These are phyloP conservation scores for Trichosporon sp. DNA, from an alignment of 1,284 basidiomycete genomes.

Conservation along the genomic window DNA sequence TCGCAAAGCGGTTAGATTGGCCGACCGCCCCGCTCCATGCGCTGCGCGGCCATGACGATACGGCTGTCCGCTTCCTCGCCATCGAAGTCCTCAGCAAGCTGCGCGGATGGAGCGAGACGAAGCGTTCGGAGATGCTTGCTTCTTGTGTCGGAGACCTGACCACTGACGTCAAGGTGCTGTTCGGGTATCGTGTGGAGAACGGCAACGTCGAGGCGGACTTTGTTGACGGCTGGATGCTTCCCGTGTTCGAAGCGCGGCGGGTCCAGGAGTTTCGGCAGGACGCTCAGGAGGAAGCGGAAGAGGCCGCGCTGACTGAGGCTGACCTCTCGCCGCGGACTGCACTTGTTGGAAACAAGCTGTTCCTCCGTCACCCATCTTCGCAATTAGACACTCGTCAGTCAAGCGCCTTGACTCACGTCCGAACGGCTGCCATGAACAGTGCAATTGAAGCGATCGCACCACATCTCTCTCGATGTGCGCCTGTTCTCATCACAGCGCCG, in stretches of 20 bases:
- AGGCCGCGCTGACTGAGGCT: slow-evolving; percentile 43
- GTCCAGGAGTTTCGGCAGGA: slow-evolving; percentile 39
- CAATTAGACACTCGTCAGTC: slow-evolving; percentile 54
- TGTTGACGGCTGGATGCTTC: slow-evolving; percentile 73
- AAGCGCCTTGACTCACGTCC: slow-evolving; percentile 53
- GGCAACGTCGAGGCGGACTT: slow-evolving; percentile 29
- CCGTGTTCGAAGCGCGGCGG: slow-evolving; percentile 61
- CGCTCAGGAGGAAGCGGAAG: not conserved
- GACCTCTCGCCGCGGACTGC: slow-evolving; percentile 51
- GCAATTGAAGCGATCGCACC: slow-evolving; percentile 63
- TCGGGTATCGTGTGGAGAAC: not conserved
- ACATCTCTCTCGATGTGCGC: slow-evolving; percentile 62
- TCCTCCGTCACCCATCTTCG: slow-evolving; percentile 23
- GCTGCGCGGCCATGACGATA: slow-evolving; percentile 53
- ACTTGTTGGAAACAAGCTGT: slow-evolving; percentile 21
- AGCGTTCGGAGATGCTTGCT: slow-evolving; percentile 58
- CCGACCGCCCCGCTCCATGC: slow-evolving; percentile 53
- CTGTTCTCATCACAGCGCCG: slow-evolving; percentile 77
- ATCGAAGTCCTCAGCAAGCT: slow-evolving; percentile 71
- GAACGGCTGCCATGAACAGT: slow-evolving; percentile 59
- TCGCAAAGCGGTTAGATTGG: slow-evolving; percentile 63
- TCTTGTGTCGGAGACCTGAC: slow-evolving; percentile 58
- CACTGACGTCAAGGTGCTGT: slow-evolving; percentile 46
- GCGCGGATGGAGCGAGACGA: slow-evolving; percentile 67
- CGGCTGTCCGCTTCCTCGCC: slow-evolving; percentile 62